phyloP scores from a whole-genome alignment of 805 yeast species.

The Brettanomyces naardenensis region DNA sequence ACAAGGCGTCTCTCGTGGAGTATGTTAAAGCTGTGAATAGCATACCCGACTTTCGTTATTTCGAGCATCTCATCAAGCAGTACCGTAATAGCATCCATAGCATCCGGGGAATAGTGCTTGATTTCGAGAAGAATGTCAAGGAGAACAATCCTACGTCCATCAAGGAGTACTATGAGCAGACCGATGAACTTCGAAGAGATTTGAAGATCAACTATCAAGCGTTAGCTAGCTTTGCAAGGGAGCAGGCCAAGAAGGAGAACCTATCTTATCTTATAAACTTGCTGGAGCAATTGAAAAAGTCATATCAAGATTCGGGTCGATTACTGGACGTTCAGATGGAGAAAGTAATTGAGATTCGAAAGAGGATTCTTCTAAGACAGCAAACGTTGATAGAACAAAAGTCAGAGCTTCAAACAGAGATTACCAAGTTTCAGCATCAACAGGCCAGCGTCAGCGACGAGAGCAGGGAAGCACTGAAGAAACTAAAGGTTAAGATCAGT shows the following conservation, averaged over 20 bases:
- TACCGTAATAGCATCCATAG: constrained; percentile 20
- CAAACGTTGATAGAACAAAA: constrained; percentile 18
- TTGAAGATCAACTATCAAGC: constrained; percentile 24
- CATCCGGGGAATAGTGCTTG: constrained; percentile 18
- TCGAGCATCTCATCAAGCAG: constrained; percentile 23
- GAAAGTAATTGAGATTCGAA: constrained; percentile 19
- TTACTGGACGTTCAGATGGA: constrained; percentile 14
- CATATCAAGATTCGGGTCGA: constrained; percentile 18
- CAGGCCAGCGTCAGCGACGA: constrained; percentile 8
- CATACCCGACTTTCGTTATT: constrained; percentile 23
- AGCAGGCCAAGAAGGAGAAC: constrained; percentile 24
- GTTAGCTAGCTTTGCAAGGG: constrained; percentile 23
- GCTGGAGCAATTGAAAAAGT: constrained; percentile 19
- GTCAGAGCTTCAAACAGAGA: constrained; percentile 11
- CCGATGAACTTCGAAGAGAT: constrained; percentile 17
- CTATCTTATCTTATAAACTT: constrained; percentile 20
- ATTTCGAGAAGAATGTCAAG: constrained; percentile 21
- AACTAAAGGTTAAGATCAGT: constrained; percentile 1
- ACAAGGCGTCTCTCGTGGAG: constrained; percentile 12
- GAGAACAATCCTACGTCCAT: constrained; percentile 25
- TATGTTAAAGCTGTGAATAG: constrained; percentile 22
- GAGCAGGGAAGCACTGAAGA: constrained; percentile 5
- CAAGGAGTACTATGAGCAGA: constrained; percentile 23
- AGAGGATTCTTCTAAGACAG: constrained; percentile 15
- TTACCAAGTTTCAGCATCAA: constrained; percentile 8